These are phyloP conservation scores for Leishmania braziliensis DNA, from an alignment of 208 protist genomes.

Conservation along the genomic window DNA sequence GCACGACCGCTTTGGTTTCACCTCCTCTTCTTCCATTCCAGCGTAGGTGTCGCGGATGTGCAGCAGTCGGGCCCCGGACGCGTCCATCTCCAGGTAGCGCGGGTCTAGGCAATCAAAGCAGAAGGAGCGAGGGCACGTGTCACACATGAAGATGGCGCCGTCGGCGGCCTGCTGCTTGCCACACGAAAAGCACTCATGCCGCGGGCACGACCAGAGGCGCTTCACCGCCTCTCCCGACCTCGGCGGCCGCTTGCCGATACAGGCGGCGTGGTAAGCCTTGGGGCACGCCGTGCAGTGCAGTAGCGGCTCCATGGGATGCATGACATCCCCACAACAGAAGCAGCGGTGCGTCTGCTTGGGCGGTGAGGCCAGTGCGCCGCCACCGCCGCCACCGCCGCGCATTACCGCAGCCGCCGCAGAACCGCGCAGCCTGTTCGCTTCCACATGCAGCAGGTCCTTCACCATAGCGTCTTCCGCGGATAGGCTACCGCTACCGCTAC, in stretches of 20 bases:
- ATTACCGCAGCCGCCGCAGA: slow-evolving; percentile 4
- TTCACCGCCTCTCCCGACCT: slow-evolving; percentile 37
- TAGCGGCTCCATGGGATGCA: slow-evolving; percentile 81
- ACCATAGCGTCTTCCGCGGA: slow-evolving; percentile 52
- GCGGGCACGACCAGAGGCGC: slow-evolving; percentile 74
- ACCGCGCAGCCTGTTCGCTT: slow-evolving; percentile 37
- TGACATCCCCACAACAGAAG: slow-evolving; percentile 77
- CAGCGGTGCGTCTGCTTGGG: slow-evolving; percentile 50
- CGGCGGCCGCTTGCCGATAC: slow-evolving; percentile 50
- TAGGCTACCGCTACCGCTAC: slow-evolving; percentile 4
- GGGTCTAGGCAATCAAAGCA: slow-evolving; percentile 90
- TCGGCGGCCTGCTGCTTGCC: slow-evolving; percentile 62
- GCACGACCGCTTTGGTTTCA: slow-evolving; percentile 54
- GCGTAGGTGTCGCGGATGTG: slow-evolving; percentile 70
- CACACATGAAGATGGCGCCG: slow-evolving; percentile 87
- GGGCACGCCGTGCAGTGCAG: slow-evolving; percentile 81
- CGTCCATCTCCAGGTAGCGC: slow-evolving; percentile 76
- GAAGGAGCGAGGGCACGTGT: slow-evolving; percentile 69
- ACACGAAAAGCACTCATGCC: slow-evolving; percentile 69
- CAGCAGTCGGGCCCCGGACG: slow-evolving; percentile 48
- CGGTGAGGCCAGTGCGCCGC: slow-evolving; percentile 10
- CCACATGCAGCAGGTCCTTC: slow-evolving; percentile 49
- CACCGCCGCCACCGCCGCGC: not conserved
- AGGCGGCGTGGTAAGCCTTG: slow-evolving; percentile 86
- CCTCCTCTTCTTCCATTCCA: slow-evolving; percentile 72